Evolutionary conservation across 768 basidiomycete genomes (phyloP), one percentile per base, ranked within the genome.

Genomic region (Gloeophyllum trabeum): DNA sequence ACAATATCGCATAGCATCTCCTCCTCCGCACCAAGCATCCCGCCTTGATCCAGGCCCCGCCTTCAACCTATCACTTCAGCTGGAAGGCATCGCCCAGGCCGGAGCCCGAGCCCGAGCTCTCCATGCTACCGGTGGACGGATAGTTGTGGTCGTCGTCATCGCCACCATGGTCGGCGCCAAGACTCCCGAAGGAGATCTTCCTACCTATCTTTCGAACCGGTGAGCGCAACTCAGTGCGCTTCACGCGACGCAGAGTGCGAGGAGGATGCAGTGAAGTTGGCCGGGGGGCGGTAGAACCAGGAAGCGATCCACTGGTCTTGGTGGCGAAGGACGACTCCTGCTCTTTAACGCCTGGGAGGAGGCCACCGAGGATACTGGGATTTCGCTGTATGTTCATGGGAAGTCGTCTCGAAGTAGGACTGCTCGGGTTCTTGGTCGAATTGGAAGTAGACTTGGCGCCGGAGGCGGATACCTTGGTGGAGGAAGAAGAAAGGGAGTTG

Each of bases 81-180:
- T 81, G 78, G 56, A 89, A 84, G 21, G 85, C 85, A 52, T 82
- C 86, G 22, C 73, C 85, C 39, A 88, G 57, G 43, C 63, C 62
- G 35, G 57, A 46, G 24, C 61, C 61, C 13, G 56, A 55, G 4
- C 56, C 59, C 28, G 60, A 57, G 42, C n/a, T 13, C 26, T 50
- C 42, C 10, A 32, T 16, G 28, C 10, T 32, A 10, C 28, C 28
- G 10, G 10, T 16, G 10, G 28, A 10, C 10, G 28, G 28, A n/a
- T n/a, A n/a, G n/a, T n/a, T n/a, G n/a, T n/a, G n/a, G n/a, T n/a
- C n/a, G n/a, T n/a, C n/a, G n/a, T n/a, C n/a, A n/a, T n/a, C n/a
- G n/a, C n/a, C n/a, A n/a, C n/a, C n/a, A n/a, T n/a, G n/a, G n/a
- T n/a, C n/a, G 6, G 64, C 44, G 20, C 56, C 60, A 24, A 75